Conservation (phyloP, 2,329 filamentous ascomycete species). For the Stenocarpella maydis region DNA sequence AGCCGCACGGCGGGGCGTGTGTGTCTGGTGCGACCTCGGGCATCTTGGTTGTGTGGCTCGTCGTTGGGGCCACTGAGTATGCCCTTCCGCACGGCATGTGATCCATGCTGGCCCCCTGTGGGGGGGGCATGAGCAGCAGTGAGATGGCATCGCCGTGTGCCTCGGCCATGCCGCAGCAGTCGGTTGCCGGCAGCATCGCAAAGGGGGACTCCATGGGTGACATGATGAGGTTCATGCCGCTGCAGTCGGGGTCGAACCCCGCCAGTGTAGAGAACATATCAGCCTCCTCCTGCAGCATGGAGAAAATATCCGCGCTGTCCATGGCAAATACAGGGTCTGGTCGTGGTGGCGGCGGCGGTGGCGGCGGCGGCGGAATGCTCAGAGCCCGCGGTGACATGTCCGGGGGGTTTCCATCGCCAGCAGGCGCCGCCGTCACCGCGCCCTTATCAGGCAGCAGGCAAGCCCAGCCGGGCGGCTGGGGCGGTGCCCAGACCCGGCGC, state of each 20-base stretch:
- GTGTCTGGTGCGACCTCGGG: neutral
- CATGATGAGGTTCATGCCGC: constrained; percentile 4
- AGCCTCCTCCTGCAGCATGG: neutral
- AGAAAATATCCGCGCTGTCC: neutral
- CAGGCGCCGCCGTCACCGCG: neutral
- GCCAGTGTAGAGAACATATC: neutral
- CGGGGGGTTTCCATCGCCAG: neutral
- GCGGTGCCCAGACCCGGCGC: no score
- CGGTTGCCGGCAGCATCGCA: neutral
- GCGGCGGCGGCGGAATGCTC: neutral
- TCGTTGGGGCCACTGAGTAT: neutral
- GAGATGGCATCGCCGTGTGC: neutral
- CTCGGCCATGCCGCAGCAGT: neutral
- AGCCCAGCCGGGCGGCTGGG: no score
- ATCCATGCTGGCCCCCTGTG: neutral
- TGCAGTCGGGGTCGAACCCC: neutral
- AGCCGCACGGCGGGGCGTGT: neutral
- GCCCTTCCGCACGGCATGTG: neutral
- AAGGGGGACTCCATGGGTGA: neutral
- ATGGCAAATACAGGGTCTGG: neutral
- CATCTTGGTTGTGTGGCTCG: neutral
- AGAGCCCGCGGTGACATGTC: neutral
- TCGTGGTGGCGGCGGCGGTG: no score
- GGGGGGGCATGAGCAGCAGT: neutral
- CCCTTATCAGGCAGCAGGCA: no score